Evolutionary conservation across 768 basidiomycete genomes (phyloP), one percentile per base, ranked within the genome.

Genomic region (Naganishia onofrii): DNA sequence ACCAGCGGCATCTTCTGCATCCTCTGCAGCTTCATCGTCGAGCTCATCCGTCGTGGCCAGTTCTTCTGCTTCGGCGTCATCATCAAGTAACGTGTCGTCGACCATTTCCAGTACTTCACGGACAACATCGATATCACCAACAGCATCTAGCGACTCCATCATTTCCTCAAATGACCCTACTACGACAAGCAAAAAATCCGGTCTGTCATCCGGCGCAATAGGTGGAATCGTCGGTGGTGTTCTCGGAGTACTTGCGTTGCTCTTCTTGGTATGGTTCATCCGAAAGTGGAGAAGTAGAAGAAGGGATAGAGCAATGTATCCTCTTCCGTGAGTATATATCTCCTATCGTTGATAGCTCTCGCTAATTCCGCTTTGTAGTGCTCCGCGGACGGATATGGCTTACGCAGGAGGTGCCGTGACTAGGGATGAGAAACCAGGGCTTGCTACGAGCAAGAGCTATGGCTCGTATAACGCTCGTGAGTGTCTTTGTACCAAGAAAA

Each of bases 191-290:
- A 63, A 10, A 3, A 63, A 63, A 26, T 23, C 38, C 3, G 60
- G 60, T 17, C 29, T 63, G 23, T 42, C 60, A 26, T 26, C 38
- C 38, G 75, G 76, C 13, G 75, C 72, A 10, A 80, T 80, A 29
- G 79, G 79, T 6, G 79, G 74, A 19, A 78, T 80, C 28, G 79
- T 75, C 0, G 79, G 76, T 48, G 75, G 75, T 31, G 74, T 69
- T 7, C 73, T 76, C 9, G 73, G 72, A 12, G 76, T 71, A 13
- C 60, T 74, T 13, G 31, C 78, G 36, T 67, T 76, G 46, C 44
- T 76, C n/a, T 5, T 76, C 8, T 58, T 71, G 6, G 67, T 74
- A 31, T 64, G 56, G 13, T 74, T 60, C 65, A 34, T 63, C 21
- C 74, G 55, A 54, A 74, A 74, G 70, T 72, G 26, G 52, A 57